Percentiles rank a stretch among this genome's conserved stretches.
These are phyloP conservation scores for Blastobotrys raffinosifermentans DNA, from an alignment of 1,139 yeast species.

Conservation along the genomic window DNA sequence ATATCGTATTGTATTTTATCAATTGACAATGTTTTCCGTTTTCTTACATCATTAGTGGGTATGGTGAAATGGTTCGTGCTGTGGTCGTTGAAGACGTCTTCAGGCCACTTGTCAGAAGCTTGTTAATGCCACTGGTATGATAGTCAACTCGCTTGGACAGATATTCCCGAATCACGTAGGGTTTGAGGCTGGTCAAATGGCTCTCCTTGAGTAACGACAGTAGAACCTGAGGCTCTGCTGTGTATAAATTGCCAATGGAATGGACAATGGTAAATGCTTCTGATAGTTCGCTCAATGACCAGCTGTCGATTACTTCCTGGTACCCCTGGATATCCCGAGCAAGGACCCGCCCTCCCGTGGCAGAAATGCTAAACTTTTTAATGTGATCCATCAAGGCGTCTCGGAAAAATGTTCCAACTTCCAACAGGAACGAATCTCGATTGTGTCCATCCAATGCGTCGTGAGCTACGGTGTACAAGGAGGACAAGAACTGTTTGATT, in stretches of 20 bases:
- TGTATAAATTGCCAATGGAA: constrained; percentile 79
- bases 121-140: constrained; percentile 48
- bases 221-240: constrained; percentile 70
- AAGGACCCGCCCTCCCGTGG: constrained; percentile 78
- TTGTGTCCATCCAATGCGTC: constrained; percentile 49
- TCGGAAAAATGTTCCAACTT: constrained; percentile 58
- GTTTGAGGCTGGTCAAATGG: constrained; percentile 63
- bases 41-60: background rate
- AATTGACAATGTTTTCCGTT: too few relatives aligned
- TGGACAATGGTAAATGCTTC: constrained; percentile 67
- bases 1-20: too few relatives aligned
- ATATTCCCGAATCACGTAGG: constrained; percentile 60
- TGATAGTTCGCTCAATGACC: constrained; percentile 61
- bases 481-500: constrained; percentile 48
- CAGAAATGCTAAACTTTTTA: constrained; percentile 67
- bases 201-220: constrained; percentile 81
- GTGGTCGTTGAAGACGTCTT: background rate
- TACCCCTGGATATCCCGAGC: constrained; percentile 80
- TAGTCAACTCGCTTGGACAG: constrained; percentile 66
- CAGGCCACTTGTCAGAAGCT: constrained; percentile 28
- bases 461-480: constrained; percentile 30
- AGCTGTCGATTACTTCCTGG: constrained; percentile 64
- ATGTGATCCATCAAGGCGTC: constrained; percentile 64
- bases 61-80: background rate
- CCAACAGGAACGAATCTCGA: constrained; percentile 46